phyloP scores from a whole-genome alignment of 2,329 filamentous ascomycete species.

The Ophiostoma tasmaniense region DNA sequence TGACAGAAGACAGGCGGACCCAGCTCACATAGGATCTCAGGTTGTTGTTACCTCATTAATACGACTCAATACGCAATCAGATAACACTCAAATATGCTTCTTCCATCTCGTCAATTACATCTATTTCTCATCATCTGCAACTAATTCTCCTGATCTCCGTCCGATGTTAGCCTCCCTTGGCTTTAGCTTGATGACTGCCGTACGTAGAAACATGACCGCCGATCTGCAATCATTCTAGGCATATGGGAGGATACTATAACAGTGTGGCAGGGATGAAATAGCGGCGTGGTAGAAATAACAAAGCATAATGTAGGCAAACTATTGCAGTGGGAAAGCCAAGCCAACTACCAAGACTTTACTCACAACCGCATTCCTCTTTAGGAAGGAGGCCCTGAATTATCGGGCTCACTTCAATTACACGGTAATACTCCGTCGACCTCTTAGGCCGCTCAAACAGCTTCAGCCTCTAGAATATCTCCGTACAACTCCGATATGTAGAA shows the following conservation, averaged over 20 bases:
- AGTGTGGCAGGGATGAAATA: too few species aligned
- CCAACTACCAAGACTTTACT: neutral
- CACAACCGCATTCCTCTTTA: neutral
- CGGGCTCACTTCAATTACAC: neutral
- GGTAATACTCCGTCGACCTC: neutral
- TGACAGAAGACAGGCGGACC: neutral
- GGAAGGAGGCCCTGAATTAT: constrained; percentile 3
- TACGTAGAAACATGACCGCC: neutral
- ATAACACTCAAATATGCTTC: neutral
- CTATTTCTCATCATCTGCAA: neutral
- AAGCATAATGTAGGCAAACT: neutral
- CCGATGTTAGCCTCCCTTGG: neutral
- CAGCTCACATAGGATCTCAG: neutral
- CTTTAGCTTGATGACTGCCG: constrained; percentile 3
- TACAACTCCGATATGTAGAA: neutral
- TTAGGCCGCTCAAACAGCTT: neutral
- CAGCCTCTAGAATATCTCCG: neutral
- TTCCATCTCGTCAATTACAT: neutral
- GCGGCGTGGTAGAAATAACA: neutral
- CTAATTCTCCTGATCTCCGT: neutral
- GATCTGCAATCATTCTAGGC: neutral
- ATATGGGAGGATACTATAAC: neutral
- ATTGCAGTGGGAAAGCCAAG: neutral
- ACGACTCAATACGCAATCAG: neutral
- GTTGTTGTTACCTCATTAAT: neutral